Conservation (phyloP, 495 filamentous ascomycete species). For the Penicillium desertorum region DNA sequence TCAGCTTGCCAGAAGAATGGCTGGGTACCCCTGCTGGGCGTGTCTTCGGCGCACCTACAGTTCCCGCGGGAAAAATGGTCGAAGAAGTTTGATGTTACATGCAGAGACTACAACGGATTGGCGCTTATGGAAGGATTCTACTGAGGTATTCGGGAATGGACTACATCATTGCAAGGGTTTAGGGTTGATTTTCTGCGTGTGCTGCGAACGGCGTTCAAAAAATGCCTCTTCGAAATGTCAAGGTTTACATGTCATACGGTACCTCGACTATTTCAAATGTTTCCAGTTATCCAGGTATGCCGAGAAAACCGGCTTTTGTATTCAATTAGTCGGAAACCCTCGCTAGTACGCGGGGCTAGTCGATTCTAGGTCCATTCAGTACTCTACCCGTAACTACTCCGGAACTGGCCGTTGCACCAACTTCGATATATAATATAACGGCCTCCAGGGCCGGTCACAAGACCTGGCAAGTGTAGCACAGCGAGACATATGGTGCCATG, state of each 20-base stretch:
- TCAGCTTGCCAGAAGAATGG: slow-evolving; percentile 84
- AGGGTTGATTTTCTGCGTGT: slow-evolving; percentile 4
- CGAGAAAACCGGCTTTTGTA: neutral
- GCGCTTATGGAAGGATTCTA: slow-evolving; percentile 29
- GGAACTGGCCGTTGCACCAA: neutral
- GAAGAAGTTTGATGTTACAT: slow-evolving; percentile 42
- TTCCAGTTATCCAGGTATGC: neutral
- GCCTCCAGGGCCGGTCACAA: neutral
- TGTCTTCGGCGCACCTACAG: slow-evolving; percentile 51
- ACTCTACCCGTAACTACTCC: neutral
- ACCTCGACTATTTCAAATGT: neutral
- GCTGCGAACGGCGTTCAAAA: slow-evolving; percentile 23
- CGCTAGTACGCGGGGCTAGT: neutral
- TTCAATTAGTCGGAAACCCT: neutral
- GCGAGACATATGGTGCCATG: neutral
- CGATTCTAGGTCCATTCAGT: neutral
- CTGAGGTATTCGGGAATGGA: slow-evolving; percentile 15
- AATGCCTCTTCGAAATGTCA: slow-evolving; percentile 10
- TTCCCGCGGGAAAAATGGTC: slow-evolving; percentile 41
- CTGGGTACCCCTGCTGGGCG: slow-evolving; percentile 65
- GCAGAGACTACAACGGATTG: slow-evolving; percentile 17
- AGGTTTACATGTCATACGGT: slow-evolving; percentile 9
- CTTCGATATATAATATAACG: neutral
- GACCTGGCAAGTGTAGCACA: neutral
- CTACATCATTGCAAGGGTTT: slow-evolving; percentile 9